Percentiles rank a stretch among this genome's conserved stretches.
Evolutionary conservation across 2,329 filamentous ascomycete species (phyloP).

Genomic region (Ophiocordyceps camponoti-rufipedis): DNA sequence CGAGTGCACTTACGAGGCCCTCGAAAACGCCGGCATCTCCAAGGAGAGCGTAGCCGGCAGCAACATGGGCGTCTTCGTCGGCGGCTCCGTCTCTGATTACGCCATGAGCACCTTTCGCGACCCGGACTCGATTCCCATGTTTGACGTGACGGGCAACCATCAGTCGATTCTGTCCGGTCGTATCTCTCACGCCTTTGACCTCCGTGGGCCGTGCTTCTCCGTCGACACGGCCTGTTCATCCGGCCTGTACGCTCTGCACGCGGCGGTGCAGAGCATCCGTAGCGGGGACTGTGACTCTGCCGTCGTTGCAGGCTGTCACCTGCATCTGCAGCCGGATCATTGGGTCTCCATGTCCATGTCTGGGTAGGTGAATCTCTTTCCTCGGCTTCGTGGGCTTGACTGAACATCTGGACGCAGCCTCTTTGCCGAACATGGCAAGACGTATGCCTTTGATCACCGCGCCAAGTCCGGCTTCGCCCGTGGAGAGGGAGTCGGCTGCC

Average conservation of each 20-base stretch:
- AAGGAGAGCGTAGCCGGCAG: slow-evolving; percentile 26
- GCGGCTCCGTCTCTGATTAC: slow-evolving; percentile 28
- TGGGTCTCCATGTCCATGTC: slow-evolving; percentile 13
- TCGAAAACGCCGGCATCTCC: slow-evolving; percentile 32
- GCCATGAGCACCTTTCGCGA: slow-evolving; percentile 24
- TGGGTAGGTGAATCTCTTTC: slow-evolving; percentile 5
- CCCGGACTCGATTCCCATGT: slow-evolving; percentile 28
- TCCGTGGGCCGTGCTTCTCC: slow-evolving; percentile 32
- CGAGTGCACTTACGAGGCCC: slow-evolving; percentile 34
- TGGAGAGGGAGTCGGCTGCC: slow-evolving; percentile 36
- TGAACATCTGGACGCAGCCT: slow-evolving; percentile 2
- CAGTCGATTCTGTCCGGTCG: slow-evolving; percentile 35
- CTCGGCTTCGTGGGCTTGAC: too few species aligned
- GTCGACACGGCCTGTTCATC: slow-evolving; percentile 35
- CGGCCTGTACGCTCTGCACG: slow-evolving; percentile 28
- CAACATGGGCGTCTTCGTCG: slow-evolving; percentile 31
- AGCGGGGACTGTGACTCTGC: slow-evolving; percentile 26
- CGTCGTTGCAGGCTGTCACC: slow-evolving; percentile 26
- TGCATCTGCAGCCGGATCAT: slow-evolving; percentile 26
- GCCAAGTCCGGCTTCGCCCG: slow-evolving; percentile 33
- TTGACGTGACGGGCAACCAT: slow-evolving; percentile 30
- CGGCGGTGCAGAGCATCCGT: slow-evolving; percentile 29
- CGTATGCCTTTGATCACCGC: slow-evolving; percentile 19
- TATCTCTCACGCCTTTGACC: slow-evolving; percentile 35
- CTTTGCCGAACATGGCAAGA: slow-evolving; percentile 32